A percentile compares a stretch with the other conserved stretches of the same genome.
These are phyloP conservation scores for Metschnikowia anglica DNA, from an alignment of 805 yeast genomes.

Conservation along the genomic window DNA sequence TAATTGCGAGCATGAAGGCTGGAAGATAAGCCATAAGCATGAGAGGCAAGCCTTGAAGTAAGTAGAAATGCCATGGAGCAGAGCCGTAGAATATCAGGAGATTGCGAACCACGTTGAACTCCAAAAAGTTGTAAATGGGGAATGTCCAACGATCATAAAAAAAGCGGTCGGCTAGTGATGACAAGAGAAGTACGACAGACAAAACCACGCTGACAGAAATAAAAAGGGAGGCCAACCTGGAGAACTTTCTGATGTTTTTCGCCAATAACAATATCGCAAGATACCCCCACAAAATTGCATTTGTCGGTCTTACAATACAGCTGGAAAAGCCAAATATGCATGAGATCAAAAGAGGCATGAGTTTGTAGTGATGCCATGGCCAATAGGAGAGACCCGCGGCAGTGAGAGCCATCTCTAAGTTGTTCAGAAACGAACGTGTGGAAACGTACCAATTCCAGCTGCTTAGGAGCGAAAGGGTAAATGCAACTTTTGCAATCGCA, in stretches of 20 bases:
- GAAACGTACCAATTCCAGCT: slow-evolving; percentile 80
- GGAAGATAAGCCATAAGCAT: slow-evolving; percentile 68
- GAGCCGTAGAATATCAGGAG: slow-evolving; percentile 81
- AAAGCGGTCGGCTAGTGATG: slow-evolving; percentile 44
- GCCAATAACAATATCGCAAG: slow-evolving; percentile 45
- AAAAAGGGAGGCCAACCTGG: slow-evolving; percentile 12
- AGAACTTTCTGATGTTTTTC: slow-evolving; percentile 2
- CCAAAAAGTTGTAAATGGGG: slow-evolving; percentile 68
- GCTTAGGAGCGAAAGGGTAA: slow-evolving; percentile 55
- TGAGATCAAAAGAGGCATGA: slow-evolving; percentile 30
- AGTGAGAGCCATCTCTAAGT: slow-evolving; percentile 73
- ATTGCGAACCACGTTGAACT: slow-evolving; percentile 74
- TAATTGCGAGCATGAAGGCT: slow-evolving; percentile 38
- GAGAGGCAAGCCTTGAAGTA: slow-evolving; percentile 80
- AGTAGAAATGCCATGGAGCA: slow-evolving; percentile 81
- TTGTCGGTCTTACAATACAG: slow-evolving; percentile 82
- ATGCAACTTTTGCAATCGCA: slow-evolving; percentile 39
- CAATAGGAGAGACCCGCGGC: slow-evolving; percentile 64
- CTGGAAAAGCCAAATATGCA: slow-evolving; percentile 56
- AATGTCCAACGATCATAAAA: slow-evolving; percentile 58
- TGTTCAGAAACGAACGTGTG: slow-evolving; percentile 84
- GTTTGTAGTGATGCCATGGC: slow-evolving; percentile 53
- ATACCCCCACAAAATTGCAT: slow-evolving; percentile 70
- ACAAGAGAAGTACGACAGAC: slow-evolving; percentile 24
- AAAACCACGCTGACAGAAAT: slow-evolving; percentile 27